Base-by-base conservation (phyloP, 768 basidiomycete genomes). In the Omphalotus guepiniiformis region DNA sequence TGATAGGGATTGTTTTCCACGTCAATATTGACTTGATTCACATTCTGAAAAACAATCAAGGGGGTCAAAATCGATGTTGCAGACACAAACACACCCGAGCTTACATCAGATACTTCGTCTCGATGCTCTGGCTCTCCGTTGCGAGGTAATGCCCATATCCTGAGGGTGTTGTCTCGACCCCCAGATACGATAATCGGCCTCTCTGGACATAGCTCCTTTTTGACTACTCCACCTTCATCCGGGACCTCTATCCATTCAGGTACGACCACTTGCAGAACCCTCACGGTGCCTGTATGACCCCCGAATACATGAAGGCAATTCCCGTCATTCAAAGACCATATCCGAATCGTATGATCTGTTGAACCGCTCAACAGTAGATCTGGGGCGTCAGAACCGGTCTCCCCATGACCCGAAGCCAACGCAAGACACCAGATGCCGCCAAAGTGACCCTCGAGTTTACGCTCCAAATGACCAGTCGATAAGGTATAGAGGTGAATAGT, bases 381-480 rank as follows among this genome's bases (percentile, higher is more conserved):
- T n/a, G n/a, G n/a, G n/a, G n/a, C n/a, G n/a, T n/a, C n/a, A n/a
- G n/a, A n/a, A n/a, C n/a, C n/a, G n/a, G n/a, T n/a, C 16, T n/a
- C 23, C 21, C 23, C 39, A 12, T 25, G 23, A 72, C 88, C 88
- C 63, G 78, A 90, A 28, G 87, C 84, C 23, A 16, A 40, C 3
- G 88, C 86, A 16, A 98, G 71, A n/a, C 94, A 93, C 94, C 94
- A 98, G 2, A 98, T 92, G 13, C 94, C 94, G 41, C 94, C 94
- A 55, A 93, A 88, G 57, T 98, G 94, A 3, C 94, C 95, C 48
- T 87, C 76, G 34, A 98, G 75, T 1, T 83, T 79, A 36, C 78
- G 80, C 4, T 85, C 64, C 19, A 89, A 75, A 32, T 80, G 74
- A 12, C 95, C 95, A 1, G 85, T 88, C 21, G 76, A 63, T 15